Evolutionary conservation across 352 stramenopile genomes (phyloP).

Genomic region (Phytophthora hybrid): DNA sequence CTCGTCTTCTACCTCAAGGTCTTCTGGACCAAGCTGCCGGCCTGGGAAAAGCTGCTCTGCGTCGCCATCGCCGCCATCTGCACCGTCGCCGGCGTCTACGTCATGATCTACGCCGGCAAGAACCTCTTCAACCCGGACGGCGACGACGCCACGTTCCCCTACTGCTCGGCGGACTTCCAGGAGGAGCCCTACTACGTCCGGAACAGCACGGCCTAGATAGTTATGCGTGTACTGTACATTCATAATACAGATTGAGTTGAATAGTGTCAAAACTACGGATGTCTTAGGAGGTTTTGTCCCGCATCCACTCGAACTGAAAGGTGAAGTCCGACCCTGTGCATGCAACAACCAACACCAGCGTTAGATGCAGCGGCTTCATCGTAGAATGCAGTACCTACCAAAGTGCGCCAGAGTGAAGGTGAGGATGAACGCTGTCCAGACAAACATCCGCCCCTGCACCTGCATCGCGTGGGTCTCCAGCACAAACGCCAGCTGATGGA

Average conservation of each 20-base stretch:
- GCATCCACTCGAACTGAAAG: constrained; percentile 14
- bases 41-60: constrained; percentile 52
- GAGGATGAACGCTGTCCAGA: constrained; percentile 36
- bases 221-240: too few relatives aligned
- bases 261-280: too few relatives aligned
- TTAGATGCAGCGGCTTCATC: not conserved
- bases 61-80: constrained; percentile 42
- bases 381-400: constrained; percentile 14
- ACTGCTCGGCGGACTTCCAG: constrained; percentile 60
- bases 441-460: constrained; percentile 32
- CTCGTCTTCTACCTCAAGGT: constrained; percentile 63
- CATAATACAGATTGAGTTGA: too few relatives aligned
- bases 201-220: constrained; percentile 14
- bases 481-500: constrained; percentile 45
- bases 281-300: not conserved
- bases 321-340: constrained; percentile 13
- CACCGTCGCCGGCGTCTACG: constrained; percentile 42
- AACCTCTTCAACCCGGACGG: constrained; percentile 38
- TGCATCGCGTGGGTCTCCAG: constrained; percentile 36
- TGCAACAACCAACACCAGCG: not conserved
- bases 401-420: constrained; percentile 35
- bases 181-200: constrained; percentile 66
- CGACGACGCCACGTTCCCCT: constrained; percentile 51
- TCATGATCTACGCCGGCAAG: constrained; percentile 47
- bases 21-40: constrained; percentile 48